Evolutionary conservation across 495 filamentous ascomycete species (phyloP).

Genomic region (Penicillium turbatum): DNA sequence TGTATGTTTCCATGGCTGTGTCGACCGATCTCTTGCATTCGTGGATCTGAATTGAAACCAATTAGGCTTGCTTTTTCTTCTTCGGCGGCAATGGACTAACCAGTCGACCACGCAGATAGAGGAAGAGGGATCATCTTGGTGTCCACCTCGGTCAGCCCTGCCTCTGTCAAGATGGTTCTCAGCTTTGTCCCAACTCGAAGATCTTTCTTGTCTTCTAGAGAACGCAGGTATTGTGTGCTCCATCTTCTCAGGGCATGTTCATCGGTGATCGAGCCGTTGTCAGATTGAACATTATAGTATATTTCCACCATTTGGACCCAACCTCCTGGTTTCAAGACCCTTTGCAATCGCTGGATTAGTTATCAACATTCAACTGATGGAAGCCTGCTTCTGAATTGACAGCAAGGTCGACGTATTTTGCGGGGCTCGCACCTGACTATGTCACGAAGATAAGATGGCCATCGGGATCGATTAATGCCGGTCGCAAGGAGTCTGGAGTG

Average conservation of each 20-base stretch:
- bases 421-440: slow-evolving; percentile 53
- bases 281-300: slow-evolving; percentile 83
- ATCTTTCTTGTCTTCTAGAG: slow-evolving; percentile 65
- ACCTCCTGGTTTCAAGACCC: slow-evolving; percentile 62
- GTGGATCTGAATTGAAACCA: slow-evolving; percentile 44
- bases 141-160: slow-evolving; percentile 73
- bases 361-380: not conserved
- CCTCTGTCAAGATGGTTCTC: slow-evolving; percentile 55
- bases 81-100: slow-evolving; percentile 39
- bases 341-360: slow-evolving; percentile 26
- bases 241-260: slow-evolving; percentile 67
- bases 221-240: slow-evolving; percentile 65
- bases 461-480: slow-evolving; percentile 72
- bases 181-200: slow-evolving; percentile 63
- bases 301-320: slow-evolving; percentile 93
- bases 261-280: slow-evolving; percentile 75
- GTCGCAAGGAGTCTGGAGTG: slow-evolving; percentile 77
- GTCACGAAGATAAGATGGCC: slow-evolving; percentile 76
- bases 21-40: slow-evolving; percentile 58
- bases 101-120: slow-evolving; percentile 68
- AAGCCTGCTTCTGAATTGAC: not conserved
- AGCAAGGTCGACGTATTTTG: not conserved
- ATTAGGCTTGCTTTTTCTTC: not conserved
- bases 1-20: slow-evolving; percentile 59
- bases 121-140: slow-evolving; percentile 65